Base-by-base conservation (phyloP, 2,329 filamentous ascomycete species). In the Cladobotryum mycophilum region DNA sequence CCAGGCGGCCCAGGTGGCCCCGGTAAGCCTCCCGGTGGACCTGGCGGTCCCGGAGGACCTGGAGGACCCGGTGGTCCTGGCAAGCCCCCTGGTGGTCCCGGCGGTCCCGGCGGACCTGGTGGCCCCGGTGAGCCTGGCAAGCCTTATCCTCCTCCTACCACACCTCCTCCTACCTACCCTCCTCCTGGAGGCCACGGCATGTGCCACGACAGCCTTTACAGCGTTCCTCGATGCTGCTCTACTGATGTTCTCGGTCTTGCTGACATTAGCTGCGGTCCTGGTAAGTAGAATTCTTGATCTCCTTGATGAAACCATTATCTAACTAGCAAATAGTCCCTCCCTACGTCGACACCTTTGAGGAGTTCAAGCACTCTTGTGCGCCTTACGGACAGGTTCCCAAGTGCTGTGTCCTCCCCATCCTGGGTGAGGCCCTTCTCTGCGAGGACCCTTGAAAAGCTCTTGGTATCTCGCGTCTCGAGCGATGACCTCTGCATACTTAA, bases 331-430 rank as follows among this genome's bases (percentile, higher is more conserved):
- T 6, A 30, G 25, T 20, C 4, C 9, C 14, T 30, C 15, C 20
- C n/a, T 13, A 40, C 22, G 37, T 45, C 48, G 33, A 54, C 45
- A 38, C 7, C 7, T 1, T 41, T 15, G 25, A n/a, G 14, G 44
- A 49, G 40, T 55, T 55, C 47, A 38, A 40, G 43, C 15, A 38
- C 13, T 35, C 34, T 9, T 55, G 53, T 41, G 34, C 47, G 8
- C 12, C 25, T 2, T 17, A 1, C 7, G 47, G 49, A 20, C 42
- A 44, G 36, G 11, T 20, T 35, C 20, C 53, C 3, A 4, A n/a
- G 2, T 55, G 53, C 51, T 55, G 53, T 22, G 53, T 53, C 33
- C 5, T 55, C 7, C 53, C 53, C 12, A 30, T 53, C 33, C 41
- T 55, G 22, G 45, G 48, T 48, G 12, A 14, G 33, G 43, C n/a